phyloP scores from a whole-genome alignment of 73 alveolate genomes.

The Paramecium sonneborni region DNA sequence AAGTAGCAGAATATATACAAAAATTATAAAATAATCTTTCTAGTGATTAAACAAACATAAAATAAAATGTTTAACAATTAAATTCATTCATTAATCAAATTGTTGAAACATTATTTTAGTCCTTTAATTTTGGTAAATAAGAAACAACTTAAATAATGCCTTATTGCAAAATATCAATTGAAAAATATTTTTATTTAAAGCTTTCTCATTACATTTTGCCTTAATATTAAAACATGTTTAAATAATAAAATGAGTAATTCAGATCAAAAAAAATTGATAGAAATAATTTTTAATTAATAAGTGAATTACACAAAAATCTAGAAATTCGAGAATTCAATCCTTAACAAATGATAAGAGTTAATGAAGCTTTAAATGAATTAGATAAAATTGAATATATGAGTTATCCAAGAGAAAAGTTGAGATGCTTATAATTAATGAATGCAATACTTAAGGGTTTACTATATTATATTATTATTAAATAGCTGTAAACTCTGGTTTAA shows the following conservation, averaged over 20 bases:
- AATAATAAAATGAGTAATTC: neutral
- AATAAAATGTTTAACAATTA: neutral
- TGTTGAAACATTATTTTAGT: slow-evolving; percentile 21
- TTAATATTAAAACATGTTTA: neutral
- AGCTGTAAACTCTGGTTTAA: neutral
- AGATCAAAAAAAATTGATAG: neutral
- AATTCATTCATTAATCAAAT: neutral
- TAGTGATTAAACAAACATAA: neutral
- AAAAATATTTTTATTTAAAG: slow-evolving; percentile 32
- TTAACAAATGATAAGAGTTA: neutral
- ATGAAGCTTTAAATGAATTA: slow-evolving; percentile 8
- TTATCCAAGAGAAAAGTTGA: slow-evolving; percentile 42
- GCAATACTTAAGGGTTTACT: neutral
- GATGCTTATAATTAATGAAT: slow-evolving; percentile 25
- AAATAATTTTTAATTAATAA: neutral
- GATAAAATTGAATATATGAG: neutral
- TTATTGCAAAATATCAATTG: neutral
- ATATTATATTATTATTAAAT: neutral
- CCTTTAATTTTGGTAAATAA: slow-evolving; percentile 17
- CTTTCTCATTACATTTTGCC: neutral
- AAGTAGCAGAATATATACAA: slow-evolving; percentile 46
- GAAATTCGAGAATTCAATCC: neutral
- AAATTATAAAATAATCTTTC: slow-evolving; percentile 31
- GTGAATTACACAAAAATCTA: neutral
- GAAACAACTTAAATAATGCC: slow-evolving; percentile 39